Evolutionary conservation across 139 green algal genomes (phyloP), one percentile per base, ranked within the genome.

Genomic region (Astrephomene gubernaculifera): DNA sequence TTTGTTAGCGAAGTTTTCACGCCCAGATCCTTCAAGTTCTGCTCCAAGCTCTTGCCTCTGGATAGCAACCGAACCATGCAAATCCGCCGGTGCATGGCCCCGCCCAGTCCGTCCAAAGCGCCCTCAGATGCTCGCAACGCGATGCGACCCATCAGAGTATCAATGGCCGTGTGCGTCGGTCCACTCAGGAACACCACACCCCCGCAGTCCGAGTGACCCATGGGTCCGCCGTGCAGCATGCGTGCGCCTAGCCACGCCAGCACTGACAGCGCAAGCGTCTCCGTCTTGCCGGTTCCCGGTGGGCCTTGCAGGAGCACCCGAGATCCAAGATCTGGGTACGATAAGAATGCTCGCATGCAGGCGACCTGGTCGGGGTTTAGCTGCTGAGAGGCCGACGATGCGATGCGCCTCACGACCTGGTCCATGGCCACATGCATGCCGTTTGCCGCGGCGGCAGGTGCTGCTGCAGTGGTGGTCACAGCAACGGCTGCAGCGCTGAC

Each of bases 241-340:
- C 43, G 43, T 6, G 27, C 43, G 31, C n/a, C 60, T 44, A 84
- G 78, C 78, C 78, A 84, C 19, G 8, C 68, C 25, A 79, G 36
- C 38, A 80, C 36, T 1, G 68, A n/a, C 5, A 21, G 14, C 27
- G 81, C 81, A 36, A 80, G 21, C 52, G 81, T 79, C 68, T 86
- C 68, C 36, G 81, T 86, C 81, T 86, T 86, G 81, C 78, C 78
- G 38, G 78, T 84, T 25, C 78, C 78, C 1, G 78, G 78, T 6
- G 63, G 63, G 3, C 78, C 81, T 29, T 71, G 81, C 41, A 79
- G 67, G 53, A 71, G 81, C 36, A 71, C 29, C 27, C 49, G 45
- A 2, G 33, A 45, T 49, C 49, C 68, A 14, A 1, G 24, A 4
- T 27, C 19, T 4, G 49, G 29, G 27, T 69, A 35, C 41, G 25